Base-by-base conservation (phyloP, 495 filamentous ascomycete genomes). In the Polyplosphaeria fusca region DNA sequence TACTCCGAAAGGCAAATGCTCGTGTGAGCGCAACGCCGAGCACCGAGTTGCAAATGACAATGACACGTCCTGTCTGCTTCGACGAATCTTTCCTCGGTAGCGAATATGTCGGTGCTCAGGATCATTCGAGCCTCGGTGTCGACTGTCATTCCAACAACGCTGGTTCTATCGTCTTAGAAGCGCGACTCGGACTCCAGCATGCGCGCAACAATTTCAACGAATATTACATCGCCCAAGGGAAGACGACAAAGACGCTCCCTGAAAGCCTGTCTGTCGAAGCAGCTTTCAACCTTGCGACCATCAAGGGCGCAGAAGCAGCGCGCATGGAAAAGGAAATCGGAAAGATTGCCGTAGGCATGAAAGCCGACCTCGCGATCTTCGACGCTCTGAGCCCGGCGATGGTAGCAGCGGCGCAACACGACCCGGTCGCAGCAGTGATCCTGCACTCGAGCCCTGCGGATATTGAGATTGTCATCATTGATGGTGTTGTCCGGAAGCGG, bases 201-300 rank as follows among this genome's bases (percentile, higher is more conserved):
- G 71, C 71, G n/a, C 67, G 78, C 14, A 63, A 53, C 1, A 16
- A 30, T 5, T 64, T 63, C 38, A 69, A 73, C 27, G 52, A 69
- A 26, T 42, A 68, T 28, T 46, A 74, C 26, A 35, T 66, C 2
- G 27, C 53, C 1, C 16, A 61, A 25, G 70, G 72, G 0, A 70
- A 72, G 40, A 43, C 50, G 2, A 66, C 73, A 0, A 40, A 45
- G 12, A 60, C 60, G 16, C 39, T 77, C 5, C 66, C 72, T 27
- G 46, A 71, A 5, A 70, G 66, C 12, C 27, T 60, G 42, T 23
- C 22, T 18, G 73, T 76, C 1, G 68, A 74, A 26, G 73, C 78
- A 41, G 76, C 70, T 14, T 80, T 80, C 64, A 73, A 74, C 35
- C 68, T 79, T 1, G 77, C 63, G 0, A 82, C 77, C 0, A 75